Conservation (phyloP, 2,329 filamentous ascomycete genomes). For the Ophiostoma sp. region DNA sequence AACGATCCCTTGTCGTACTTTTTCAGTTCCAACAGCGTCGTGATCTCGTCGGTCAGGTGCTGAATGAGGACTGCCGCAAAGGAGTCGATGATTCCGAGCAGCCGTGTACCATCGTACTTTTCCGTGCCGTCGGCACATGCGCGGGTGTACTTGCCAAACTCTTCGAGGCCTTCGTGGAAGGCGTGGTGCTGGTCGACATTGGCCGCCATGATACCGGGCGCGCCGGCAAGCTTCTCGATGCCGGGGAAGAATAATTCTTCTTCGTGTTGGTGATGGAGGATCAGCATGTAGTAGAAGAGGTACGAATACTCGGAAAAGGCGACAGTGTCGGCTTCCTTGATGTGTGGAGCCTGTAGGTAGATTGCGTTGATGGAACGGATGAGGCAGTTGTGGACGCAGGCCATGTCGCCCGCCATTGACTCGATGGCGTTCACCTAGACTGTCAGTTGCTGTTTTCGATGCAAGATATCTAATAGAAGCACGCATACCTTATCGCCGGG, state of each 20-base stretch:
- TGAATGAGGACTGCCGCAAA: conserved; percentile 35
- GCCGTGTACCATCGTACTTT: conserved; percentile 30
- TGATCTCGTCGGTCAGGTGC: conserved; percentile 39
- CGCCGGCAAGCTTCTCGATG: conserved; percentile 31
- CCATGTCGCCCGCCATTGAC: conserved; percentile 32
- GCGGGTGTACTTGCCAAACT: conserved; percentile 33
- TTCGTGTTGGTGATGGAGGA: conserved; percentile 34
- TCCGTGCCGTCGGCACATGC: conserved; percentile 27
- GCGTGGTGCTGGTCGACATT: conserved; percentile 35
- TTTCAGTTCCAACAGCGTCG: conserved; percentile 33
- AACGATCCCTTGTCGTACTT: conserved; percentile 33
- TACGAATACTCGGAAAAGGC: conserved; percentile 32
- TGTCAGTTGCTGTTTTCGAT: conserved; percentile 27
- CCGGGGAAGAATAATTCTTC: conserved; percentile 34
- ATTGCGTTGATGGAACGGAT: conserved; percentile 32
- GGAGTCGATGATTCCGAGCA: conserved; percentile 33
- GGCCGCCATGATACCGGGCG: conserved; percentile 31
- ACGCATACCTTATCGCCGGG: conserved; percentile 3
- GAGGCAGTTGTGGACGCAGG: conserved; percentile 32
- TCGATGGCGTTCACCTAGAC: conserved; percentile 12
- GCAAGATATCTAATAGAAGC: not conserved
- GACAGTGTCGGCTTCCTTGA: conserved; percentile 34
- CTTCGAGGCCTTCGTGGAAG: conserved; percentile 31
- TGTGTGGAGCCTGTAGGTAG: conserved; percentile 34
- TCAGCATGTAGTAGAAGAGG: conserved; percentile 28